Evolutionary conservation across 2,329 filamentous ascomycete species (phyloP), one percentile per base, ranked within the genome.

Genomic region (Laburnicola sp.): DNA sequence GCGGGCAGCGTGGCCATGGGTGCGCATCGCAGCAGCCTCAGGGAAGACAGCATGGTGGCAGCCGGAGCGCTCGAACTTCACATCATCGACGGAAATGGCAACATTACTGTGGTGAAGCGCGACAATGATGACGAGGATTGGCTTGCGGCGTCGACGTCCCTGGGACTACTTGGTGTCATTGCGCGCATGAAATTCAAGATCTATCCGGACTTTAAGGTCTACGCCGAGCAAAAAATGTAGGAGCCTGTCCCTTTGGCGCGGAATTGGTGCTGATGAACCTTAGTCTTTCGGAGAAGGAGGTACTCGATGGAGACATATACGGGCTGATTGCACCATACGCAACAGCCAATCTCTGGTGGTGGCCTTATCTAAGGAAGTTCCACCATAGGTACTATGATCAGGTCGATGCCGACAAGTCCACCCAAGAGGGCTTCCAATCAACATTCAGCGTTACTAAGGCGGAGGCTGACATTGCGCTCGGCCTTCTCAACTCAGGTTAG

Each of bases 331-430:
- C 75, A 3, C 78, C 78, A 0, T 80, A 80, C 50, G 71, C 76
- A 2, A 81, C 79, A 0, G 79, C 78, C 3, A 81, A 81, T 54
- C 71, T 80, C 37, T 81, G 79, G 77, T 81, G 78, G 78, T 81
- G 78, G 78, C 78, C 78, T 1, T 78, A 76, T 60, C 73, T 76
- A 53, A 69, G 64, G 53, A 80, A 80, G 60, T 81, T 81, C 63
- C 78, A 80, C 64, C 77, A 76, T 65, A 73, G 78, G n/a, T 80
- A 79, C 65, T 81, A 81, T 60, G 77, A 80, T 58, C 62, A 72
- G n/a, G 70, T 80, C 3, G 68, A 73, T 0, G 54, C 63, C n/a
- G 68, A 71, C 35, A 65, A 68, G 8, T 76, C 72, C 44, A 56
- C 65, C 31, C 78, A 81, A 54, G 60, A 80, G 52, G 79, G 77